Conservation (phyloP, 345 rosid genomes). For the thale cress (Arabidopsis thaliana) region DNA sequence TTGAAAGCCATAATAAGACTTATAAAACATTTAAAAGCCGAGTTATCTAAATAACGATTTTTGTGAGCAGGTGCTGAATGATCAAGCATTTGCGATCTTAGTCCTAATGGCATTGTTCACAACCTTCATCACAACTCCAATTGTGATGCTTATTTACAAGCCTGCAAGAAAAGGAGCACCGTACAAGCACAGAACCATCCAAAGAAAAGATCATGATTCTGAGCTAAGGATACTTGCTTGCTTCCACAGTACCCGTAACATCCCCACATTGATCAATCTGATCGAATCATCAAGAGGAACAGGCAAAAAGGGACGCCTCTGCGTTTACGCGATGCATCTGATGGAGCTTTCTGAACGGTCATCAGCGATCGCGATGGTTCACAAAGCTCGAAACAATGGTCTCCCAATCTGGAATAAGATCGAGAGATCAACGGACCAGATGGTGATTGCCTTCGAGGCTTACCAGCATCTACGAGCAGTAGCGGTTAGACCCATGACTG, state of each 20-base stretch:
- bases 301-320: constrained; percentile 55
- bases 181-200: constrained; percentile 55
- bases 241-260: constrained; percentile 68
- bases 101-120: constrained; percentile 76
- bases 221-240: constrained; percentile 67
- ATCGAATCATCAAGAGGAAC: constrained; percentile 59
- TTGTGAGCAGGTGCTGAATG: constrained; percentile 60
- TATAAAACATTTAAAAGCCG: not conserved
- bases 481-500: constrained; percentile 79
- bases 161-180: constrained; percentile 65
- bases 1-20: not conserved
- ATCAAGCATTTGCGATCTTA: constrained; percentile 63
- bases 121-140: constrained; percentile 71
- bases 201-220: constrained; percentile 56
- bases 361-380: constrained; percentile 78
- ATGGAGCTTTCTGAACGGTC: constrained; percentile 84
- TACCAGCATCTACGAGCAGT: constrained; percentile 69
- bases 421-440: constrained; percentile 50
- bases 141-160: constrained; percentile 58
- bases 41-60: constrained; percentile 1
- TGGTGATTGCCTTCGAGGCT: constrained; percentile 71
- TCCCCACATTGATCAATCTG: constrained; percentile 69
- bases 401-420: constrained; percentile 74
- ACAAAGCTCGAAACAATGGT: constrained; percentile 71
- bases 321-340: constrained; percentile 72